Evolutionary conservation across 805 yeast species (phyloP).

Genomic region (Soucietia sequanensis): DNA sequence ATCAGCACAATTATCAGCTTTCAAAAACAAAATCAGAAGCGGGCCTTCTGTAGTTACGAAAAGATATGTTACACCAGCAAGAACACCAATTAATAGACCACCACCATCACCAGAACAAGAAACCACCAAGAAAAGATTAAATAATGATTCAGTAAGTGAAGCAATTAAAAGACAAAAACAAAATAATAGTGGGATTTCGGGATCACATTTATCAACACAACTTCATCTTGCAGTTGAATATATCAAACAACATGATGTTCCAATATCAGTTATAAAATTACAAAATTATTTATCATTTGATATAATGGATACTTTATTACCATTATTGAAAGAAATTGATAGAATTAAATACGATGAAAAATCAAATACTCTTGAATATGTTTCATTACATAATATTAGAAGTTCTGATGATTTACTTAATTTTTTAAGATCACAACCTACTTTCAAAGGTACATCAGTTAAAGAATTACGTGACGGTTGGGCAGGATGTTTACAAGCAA

Average conservation of each 20-base stretch:
- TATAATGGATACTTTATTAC: slow-evolving; percentile 62
- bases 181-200: slow-evolving; percentile 28
- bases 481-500: slow-evolving; percentile 81
- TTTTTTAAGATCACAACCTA: slow-evolving; percentile 73
- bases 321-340: slow-evolving; percentile 71
- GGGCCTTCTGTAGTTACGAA: slow-evolving; percentile 36
- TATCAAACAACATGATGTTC: slow-evolving; percentile 68
- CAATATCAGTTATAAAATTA: slow-evolving; percentile 65
- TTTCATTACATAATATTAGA: slow-evolving; percentile 84
- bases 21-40: slow-evolving; percentile 43
- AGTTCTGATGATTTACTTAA: slow-evolving; percentile 73
- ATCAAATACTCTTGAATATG: slow-evolving; percentile 72
- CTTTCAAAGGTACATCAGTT: slow-evolving; percentile 84
- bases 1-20: slow-evolving; percentile 45
- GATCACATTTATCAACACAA: slow-evolving; percentile 78
- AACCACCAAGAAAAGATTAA: slow-evolving; percentile 15
- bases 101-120: slow-evolving; percentile 12
- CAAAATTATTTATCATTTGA: slow-evolving; percentile 64
- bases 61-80: slow-evolving; percentile 19
- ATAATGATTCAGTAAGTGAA: slow-evolving; percentile 27
- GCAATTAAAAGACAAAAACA: slow-evolving; percentile 36
- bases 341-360: slow-evolving; percentile 68
- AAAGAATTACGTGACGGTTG: slow-evolving; percentile 88
- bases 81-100: slow-evolving; percentile 20
- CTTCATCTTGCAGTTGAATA: slow-evolving; percentile 89